Base-by-base conservation (phyloP, 2,329 filamentous ascomycete species). In the Aspergillus quadricinctus region DNA sequence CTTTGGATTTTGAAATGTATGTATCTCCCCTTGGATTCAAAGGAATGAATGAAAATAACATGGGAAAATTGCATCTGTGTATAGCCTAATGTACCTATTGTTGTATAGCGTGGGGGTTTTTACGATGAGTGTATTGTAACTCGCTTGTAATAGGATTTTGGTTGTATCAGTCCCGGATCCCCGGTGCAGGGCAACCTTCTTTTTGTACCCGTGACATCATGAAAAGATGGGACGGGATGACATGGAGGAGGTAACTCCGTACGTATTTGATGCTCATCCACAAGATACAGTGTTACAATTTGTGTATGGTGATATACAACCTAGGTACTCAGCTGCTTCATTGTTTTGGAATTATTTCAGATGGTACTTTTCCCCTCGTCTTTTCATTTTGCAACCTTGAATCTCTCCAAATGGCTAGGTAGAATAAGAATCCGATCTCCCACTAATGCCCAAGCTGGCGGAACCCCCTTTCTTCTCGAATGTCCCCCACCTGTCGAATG, bases 391-490 rank as follows among this genome's bases (percentile, higher is more conserved):
- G 8, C 41, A 4, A 45, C 11, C 8, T 11, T 45, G 41, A 45
- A n/a, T 5, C 8, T 45, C 19, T 17, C 6, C 31, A 37, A 37
- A 37, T 29, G 10, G 31, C 14, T 17, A 37, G 31, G 5, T 17
- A 37, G 31, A 8, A 37, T 17, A 37, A 17, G 31, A 60, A 58
- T 59, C 52, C 55, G 58, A 64, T 62, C 60, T 61, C 58, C 63
- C 60, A 65, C 66, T 68, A 66, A 66, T 57, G 60, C 64, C 61
- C 64, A 65, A 59, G 60, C 63, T 56, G 58, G 51, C 58, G 69
- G 69, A 69, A 69, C 59, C 65, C 66, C 52, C 40, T 58, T 49
- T 52, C 60, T 57, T 58, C 31, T 56, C 50, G 11, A 28, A 27
- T 28, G 48, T 53, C 40, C 55, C 52, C 55, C 57, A 45, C 55